Evolutionary conservation across 2,329 filamentous ascomycete genomes (phyloP), one percentile per base, ranked within the genome.

Genomic region (Aspergillus unguis): DNA sequence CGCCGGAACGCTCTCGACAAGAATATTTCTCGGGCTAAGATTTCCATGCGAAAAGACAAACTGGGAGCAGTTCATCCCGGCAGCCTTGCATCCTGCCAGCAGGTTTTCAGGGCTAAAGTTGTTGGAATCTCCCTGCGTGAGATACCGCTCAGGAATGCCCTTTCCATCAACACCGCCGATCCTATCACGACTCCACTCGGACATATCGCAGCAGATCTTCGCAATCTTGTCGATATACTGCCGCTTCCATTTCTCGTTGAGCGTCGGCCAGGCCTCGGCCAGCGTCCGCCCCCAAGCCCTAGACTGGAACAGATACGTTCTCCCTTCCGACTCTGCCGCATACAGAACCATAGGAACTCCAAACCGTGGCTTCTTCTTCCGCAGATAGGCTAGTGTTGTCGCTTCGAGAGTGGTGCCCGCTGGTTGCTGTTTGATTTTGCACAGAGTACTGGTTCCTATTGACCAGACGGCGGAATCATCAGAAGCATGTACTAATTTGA

Each of bases 21-120:
- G 28, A 10, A 46, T 37, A 28, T 46, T 46, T 5, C 44, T 25
- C 8, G 44, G 44, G 8, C 44, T 25, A 2, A 46, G 25, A 28
- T 46, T 33, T 4, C 32, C 32, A 28, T 46, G 44, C 25, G 28
- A 46, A 28, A 46, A 46, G 44, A 37, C 44, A 25, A 46, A 37
- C 11, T 46, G 17, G 9, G 44, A 46, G 25, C 44, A 46, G 33
- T 46, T 33, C 32, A 46, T 36, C 23, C 44, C 44, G n/a, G 37
- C n/a, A 4, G 7, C 2, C 10, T 46, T 2, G 25, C 44, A 46
- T 3, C 8, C 8, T 5, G 27, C 5, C 25, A 27, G 32, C 2
- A 46, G 44, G 8, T 36, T 27, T 11, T 28, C n/a, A 25, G 32
- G 32, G 32, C 6, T 3, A n/a, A 25, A 45, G n/a, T 45, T n/a